Percentiles rank a stretch among this genome's conserved stretches.
Conservation (phyloP, 306 rosid species). For the Benincasa hispida region DNA sequence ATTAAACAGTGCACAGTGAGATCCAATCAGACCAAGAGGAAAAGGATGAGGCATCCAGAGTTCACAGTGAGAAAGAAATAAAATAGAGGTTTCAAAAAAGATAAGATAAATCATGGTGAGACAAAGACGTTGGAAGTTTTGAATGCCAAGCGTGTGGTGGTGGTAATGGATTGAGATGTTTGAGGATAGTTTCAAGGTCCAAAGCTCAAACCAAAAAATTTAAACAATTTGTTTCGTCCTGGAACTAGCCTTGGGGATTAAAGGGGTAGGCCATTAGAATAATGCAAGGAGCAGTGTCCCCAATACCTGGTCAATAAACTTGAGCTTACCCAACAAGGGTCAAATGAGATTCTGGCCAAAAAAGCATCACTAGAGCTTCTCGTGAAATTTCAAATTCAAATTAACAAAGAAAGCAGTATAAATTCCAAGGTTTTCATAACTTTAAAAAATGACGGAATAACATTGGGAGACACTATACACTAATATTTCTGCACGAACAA, state of each 20-base stretch:
- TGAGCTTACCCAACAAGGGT: not conserved
- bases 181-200: not conserved
- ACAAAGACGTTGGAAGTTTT: not conserved
- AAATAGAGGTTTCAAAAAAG: not conserved
- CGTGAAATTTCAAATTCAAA: not conserved
- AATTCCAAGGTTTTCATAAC: not conserved
- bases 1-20: slow-evolving; percentile 7
- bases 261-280: not conserved
- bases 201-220: not conserved
- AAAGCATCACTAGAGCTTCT: not conserved
- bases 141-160: not conserved
- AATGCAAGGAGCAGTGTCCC: not conserved
- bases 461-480: not conserved
- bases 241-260: not conserved
- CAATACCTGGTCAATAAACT: not conserved
- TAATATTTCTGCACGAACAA: not conserved
- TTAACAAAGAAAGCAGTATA: not conserved
- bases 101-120: not conserved
- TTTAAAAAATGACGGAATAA: not conserved
- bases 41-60: not conserved
- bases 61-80: not conserved
- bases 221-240: not conserved
- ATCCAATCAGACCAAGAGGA: not conserved
- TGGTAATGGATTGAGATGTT: not conserved
- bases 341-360: not conserved